Evolutionary conservation across 768 basidiomycete genomes (phyloP).

Genomic region (Lactarius evosmus): DNA sequence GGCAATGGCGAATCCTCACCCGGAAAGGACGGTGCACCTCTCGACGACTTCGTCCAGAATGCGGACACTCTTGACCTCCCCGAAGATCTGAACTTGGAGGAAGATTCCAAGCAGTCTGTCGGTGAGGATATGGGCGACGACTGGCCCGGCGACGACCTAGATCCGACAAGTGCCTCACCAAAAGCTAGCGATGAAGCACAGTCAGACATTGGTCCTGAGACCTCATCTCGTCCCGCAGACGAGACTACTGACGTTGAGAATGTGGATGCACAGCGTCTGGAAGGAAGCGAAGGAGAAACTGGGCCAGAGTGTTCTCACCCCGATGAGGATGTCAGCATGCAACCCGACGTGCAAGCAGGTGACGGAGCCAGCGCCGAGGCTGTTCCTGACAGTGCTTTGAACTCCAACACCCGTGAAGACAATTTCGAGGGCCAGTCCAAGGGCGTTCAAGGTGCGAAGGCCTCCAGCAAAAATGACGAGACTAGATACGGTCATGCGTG

Average conservation of each 20-base stretch:
- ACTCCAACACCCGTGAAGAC: slow-evolving; percentile 10
- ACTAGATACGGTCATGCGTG: slow-evolving; percentile 3
- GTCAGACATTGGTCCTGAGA: background rate
- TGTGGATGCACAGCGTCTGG: slow-evolving; percentile 13
- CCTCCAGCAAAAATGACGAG: slow-evolving; percentile 13
- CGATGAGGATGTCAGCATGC: slow-evolving; percentile 41
- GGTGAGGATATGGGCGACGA: slow-evolving; percentile 36
- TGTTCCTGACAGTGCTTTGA: slow-evolving; percentile 5
- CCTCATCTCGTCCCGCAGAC: slow-evolving; percentile 6
- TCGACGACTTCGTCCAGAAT: slow-evolving; percentile 76
- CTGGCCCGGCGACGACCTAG: slow-evolving; percentile 23
- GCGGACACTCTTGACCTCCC: slow-evolving; percentile 85
- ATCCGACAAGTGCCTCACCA: slow-evolving; percentile 26
- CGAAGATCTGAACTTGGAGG: slow-evolving; percentile 71
- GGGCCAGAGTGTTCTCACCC: slow-evolving; percentile 42
- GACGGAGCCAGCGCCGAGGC: slow-evolving; percentile 28
- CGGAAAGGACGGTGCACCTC: slow-evolving; percentile 56
- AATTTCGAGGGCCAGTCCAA: slow-evolving; percentile 10
- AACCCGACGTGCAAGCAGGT: slow-evolving; percentile 39
- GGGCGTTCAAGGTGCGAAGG: slow-evolving; percentile 15
- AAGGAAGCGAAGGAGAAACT: slow-evolving; percentile 36
- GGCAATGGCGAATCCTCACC: slow-evolving; percentile 45
- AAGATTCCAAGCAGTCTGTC: slow-evolving; percentile 31
- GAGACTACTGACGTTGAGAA: slow-evolving; percentile 3
- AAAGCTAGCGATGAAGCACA: slow-evolving; percentile 18